Conservation (phyloP, 805 yeast genomes). For the Kodamaea nitidulidarum region DNA sequence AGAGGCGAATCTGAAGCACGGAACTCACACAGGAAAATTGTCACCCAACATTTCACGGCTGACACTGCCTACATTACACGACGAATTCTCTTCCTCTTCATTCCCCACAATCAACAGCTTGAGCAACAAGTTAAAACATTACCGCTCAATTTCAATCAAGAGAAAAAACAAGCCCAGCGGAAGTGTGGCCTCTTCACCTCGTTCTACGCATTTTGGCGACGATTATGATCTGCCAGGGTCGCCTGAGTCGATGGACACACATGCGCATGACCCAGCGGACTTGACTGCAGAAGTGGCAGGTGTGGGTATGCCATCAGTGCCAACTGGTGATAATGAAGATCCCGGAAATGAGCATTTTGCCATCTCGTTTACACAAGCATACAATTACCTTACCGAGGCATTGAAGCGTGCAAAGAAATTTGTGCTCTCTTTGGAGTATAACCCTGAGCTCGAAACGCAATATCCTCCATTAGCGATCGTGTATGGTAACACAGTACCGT, state of each 20-base stretch:
- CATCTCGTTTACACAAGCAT: conserved; percentile 53
- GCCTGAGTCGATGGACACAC: conserved; percentile 1
- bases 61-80: conserved; percentile 1
- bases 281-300: conserved; percentile 3
- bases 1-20: not conserved
- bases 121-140: conserved; percentile 17
- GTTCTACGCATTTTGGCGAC: conserved; percentile 15
- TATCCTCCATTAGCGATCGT: conserved; percentile 86
- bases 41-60: conserved; percentile 1
- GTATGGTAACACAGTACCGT: conserved; percentile 78
- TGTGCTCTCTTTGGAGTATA: conserved; percentile 51
- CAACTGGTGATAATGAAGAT: conserved; percentile 7
- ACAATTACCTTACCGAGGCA: conserved; percentile 59
- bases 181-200: conserved; percentile 15
- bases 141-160: conserved; percentile 7
- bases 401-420: conserved; percentile 57
- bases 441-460: conserved; percentile 37
- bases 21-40: not conserved
- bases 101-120: conserved; percentile 24
- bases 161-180: conserved; percentile 3
- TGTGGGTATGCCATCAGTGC: not conserved
- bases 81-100: conserved; percentile 8
- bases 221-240: not conserved
- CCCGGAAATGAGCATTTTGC: conserved; percentile 10
- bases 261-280: conserved; percentile 1